phyloP scores from a whole-genome alignment of 257 asterid genomes.

The Solanum gracilifrons region DNA sequence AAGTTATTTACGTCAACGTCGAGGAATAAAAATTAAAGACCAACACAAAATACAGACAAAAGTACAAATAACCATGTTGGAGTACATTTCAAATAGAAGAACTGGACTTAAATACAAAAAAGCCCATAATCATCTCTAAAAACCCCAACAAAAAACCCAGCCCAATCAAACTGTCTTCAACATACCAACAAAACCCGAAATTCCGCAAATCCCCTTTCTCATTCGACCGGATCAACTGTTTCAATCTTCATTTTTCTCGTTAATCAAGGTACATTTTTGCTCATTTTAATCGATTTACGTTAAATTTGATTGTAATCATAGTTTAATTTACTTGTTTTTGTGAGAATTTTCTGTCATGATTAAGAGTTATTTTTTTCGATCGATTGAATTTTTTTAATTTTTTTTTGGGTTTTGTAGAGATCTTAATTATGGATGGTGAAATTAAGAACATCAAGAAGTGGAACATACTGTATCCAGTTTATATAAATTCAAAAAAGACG shows the following conservation, averaged over 20 bases:
- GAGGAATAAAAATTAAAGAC: neutral
- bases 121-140: neutral
- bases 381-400: neutral
- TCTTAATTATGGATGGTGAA: constrained; percentile 56
- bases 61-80: neutral
- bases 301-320: neutral
- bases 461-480: constrained; percentile 74
- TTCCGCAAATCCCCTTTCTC: neutral
- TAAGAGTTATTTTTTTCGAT: neutral
- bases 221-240: neutral
- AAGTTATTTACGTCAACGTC: neutral
- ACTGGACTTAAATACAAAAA: neutral
- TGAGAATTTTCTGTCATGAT: neutral
- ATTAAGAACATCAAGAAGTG: constrained; percentile 69
- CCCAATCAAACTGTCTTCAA: neutral
- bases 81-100: neutral
- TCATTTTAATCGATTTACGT: neutral
- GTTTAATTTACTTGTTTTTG: neutral
- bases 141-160: neutral
- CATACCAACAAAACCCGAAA: neutral
- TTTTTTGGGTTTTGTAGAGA: neutral
- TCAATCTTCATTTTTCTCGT: neutral
- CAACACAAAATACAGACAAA: neutral
- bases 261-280: neutral
- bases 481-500: constrained; percentile 85